Base-by-base conservation (phyloP, 768 basidiomycete genomes). In the Hericium rajendrae region DNA sequence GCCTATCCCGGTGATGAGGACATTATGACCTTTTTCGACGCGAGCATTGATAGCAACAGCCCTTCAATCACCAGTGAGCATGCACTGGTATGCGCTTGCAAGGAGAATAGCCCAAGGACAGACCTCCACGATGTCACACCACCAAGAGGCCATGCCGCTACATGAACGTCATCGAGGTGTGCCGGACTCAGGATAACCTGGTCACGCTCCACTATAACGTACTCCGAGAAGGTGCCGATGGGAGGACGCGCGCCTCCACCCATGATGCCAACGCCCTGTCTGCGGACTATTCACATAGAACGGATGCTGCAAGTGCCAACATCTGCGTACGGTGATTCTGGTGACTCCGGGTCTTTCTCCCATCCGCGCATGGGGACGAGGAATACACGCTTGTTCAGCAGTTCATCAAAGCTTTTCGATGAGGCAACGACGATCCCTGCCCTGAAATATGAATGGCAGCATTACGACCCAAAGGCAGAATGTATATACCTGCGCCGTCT, bases 101-200 rank as follows among this genome's bases (percentile, higher is more conserved):
- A 58, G 56, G 51, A 70, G 9, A 64, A 28, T 16, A 5, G 59
- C 39, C 56, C 37, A 38, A 13, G 28, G 9, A 67, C 74, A 46
- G 11, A 91, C 91, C 91, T 82, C 85, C 88, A 94, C 2, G 91
- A 88, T 15, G 91, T 94, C 18, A 92, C 67, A 2, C 83, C 88
- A 0, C 76, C 89, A 2, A 89, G 64, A 0, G 91, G 90, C 82
- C 87, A 88, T 4, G 88, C 88, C 0, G 89, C 84, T 16, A 79
- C 76, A 54, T 91, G 79, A 43, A 82, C 72, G 66, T 87, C 82
- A 61, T 77, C 76, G 56, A 91, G 76, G 67, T 92, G 84, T 4
- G 76, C 69, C 0, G 89, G 91, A 3, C 83, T 79, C 2, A 55
- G 72, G 32, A 92, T 73, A 18, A 92, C 79, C 54, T 87, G 79